phyloP scores from a whole-genome alignment of 192 early-diverging fungal genomes.

The Backusella liffmaniae region DNA sequence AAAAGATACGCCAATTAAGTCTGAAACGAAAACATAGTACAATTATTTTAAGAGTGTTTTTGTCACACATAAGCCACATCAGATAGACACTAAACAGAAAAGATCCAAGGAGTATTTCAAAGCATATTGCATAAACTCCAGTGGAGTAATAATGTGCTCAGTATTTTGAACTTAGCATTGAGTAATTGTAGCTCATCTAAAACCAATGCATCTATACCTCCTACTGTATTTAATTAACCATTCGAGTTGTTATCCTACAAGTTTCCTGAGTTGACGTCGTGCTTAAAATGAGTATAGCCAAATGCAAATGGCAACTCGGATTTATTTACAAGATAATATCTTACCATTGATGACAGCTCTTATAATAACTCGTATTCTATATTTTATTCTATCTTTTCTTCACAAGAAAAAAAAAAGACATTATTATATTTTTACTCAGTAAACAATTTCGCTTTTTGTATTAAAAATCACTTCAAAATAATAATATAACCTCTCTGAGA shows the following conservation, averaged over 20 bases:
- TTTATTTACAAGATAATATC: not conserved
- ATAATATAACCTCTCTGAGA: not conserved
- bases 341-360: not conserved
- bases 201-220: too few relatives aligned
- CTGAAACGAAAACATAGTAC: not conserved
- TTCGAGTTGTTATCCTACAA: not conserved
- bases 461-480: not conserved
- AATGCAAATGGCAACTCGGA: not conserved
- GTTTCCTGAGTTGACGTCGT: not conserved
- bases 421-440: not conserved
- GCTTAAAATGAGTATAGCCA: not conserved
- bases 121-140: not conserved
- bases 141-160: not conserved
- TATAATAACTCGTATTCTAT: not conserved
- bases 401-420: not conserved
- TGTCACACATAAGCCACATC: not conserved
- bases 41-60: not conserved
- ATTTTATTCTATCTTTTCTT: not conserved
- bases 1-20: not conserved
- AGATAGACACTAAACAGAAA: not conserved
- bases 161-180: not conserved
- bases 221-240: not conserved
- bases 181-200: too few relatives aligned
- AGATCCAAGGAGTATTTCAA: too few relatives aligned
- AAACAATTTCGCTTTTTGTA: not conserved